Evolutionary conservation across 1,139 yeast genomes (phyloP), one percentile per base, ranked within the genome.

Genomic region (Candida labiduridarum): DNA sequence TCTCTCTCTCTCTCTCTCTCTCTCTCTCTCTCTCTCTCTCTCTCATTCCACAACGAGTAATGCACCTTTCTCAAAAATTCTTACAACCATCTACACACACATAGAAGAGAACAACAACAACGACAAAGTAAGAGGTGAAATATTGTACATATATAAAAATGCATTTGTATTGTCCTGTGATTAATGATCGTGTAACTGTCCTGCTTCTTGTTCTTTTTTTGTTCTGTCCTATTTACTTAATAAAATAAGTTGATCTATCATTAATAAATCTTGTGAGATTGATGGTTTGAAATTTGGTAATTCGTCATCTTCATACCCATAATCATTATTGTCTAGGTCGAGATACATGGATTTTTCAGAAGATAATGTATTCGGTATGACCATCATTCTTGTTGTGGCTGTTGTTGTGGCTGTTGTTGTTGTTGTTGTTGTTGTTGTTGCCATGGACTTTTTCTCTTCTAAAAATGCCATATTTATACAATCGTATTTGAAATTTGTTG

Each of bases 391-490:
- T 12, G 35, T 27, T 14, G 46, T 27, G 14, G 47, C 8, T 3
- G 45, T 18, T 10, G 25, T 5, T 11, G 39, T 15, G 2, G 39
- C 14, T 27, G 39, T 35, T 18, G 33, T 45, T n/a, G n/a, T n/a
- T 4, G 15, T 18, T 12, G 36, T 7, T 22, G 12, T 29, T 34
- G 47, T 48, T 16, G 49, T 25, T 31, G 52, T 50, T 29, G 43
- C 27, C 8, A 38, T 19, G 15, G 47, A 45, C n/a, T 38, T 41
- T 36, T 45, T 44, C 25, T 52, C 54, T 18, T 60, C 58, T 27
- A 58, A 54, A 46, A 63, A 63, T 15, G 66, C 56, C 47, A 63
- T 41, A 51, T 67, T 65, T 34, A 67, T 57, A 55, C 68, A 66
- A 50, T 67, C 69, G 55, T 67, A 66, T 45, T 62, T 60, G 40